Evolutionary conservation across 2,329 filamentous ascomycete genomes (phyloP), one percentile per base, ranked within the genome.

Genomic region (Pseudocercospora vitis): DNA sequence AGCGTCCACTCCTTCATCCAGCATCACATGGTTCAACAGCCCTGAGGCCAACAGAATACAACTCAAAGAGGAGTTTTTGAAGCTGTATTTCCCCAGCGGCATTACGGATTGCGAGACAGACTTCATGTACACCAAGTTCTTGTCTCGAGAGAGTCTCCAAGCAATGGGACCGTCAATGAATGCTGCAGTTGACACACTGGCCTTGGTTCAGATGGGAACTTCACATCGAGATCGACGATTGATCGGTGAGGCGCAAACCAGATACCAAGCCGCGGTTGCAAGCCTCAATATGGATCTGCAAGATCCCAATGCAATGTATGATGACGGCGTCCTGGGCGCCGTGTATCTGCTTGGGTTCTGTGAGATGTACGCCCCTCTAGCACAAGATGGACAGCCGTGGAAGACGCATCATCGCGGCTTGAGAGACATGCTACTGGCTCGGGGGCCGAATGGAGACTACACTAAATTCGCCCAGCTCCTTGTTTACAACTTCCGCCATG

Each of bases 51-150:
- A 9, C 7, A 39, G 45, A 35, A 44, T 49, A 18, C 51, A 53
- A 14, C 45, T 53, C 3, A 53, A 53, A 23, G 51, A 49, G 26
- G 45, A 53, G 11, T 53, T 53, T 16, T 37, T 53, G 18, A 49
- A 26, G 18, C 51, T 53, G 6, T 53, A 53, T 31, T 53, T 53
- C 19, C 51, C 51, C 5, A 45, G 28, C 28, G 51, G 51, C 24
- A 53, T 53, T 18, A 49, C 45, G 7, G 45, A 49, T 23, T 21
- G 28, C 14, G 51, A 53, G 8, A 53, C 51, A 11, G 51, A 53
- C 46, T 45, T 53, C 29, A 53, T 53, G 51, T 49, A 49, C 35
- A 40, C 51, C 5, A 53, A 53, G 29, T 53, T 53, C 26, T 33
- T 53, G 12, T 28, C 26, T 12, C 50, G 50, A 11, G 50, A 48